Conservation (phyloP, 805 yeast species). For the Barnettozyma salicaria region DNA sequence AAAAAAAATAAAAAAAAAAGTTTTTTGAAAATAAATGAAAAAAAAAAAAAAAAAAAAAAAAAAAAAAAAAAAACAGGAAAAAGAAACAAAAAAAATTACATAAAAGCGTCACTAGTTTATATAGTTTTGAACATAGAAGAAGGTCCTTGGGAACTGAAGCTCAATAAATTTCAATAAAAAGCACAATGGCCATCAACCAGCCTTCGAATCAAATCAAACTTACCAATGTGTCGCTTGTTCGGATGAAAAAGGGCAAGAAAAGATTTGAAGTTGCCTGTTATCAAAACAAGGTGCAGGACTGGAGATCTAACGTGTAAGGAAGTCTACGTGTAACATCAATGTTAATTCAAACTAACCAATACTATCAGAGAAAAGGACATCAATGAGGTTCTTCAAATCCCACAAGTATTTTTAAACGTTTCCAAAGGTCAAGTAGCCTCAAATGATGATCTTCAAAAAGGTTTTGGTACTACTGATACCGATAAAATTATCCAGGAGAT, state of each 20-base stretch:
- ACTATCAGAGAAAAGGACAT: conserved; percentile 66
- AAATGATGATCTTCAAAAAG: conserved; percentile 67
- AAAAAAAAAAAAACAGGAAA: no score
- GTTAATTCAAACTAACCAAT: conserved; percentile 3
- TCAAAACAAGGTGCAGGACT: conserved; percentile 95
- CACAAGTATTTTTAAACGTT: conserved; percentile 88
- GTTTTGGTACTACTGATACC: conserved; percentile 71
- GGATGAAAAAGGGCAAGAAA: conserved; percentile 85
- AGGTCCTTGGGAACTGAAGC: neutral
- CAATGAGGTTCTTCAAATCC: conserved; percentile 94
- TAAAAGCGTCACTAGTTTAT: no score
- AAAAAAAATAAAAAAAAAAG: no score
- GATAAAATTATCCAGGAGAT: conserved; percentile 77
- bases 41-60: no score
- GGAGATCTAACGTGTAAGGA: conserved; percentile 63
- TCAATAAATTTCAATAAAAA: conserved; percentile 13
- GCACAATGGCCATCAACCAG: conserved; percentile 61
- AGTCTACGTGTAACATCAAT: neutral
- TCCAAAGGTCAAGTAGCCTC: conserved; percentile 93
- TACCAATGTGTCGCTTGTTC: conserved; percentile 90
- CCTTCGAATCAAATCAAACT: conserved; percentile 84
- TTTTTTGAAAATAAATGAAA: no score
- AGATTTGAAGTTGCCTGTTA: conserved; percentile 95
- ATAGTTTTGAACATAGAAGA: no score
- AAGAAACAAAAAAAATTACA: no score